Conservation (phyloP, 1,284 basidiomycete genomes). For the Pseudozyma flocculosa region DNA sequence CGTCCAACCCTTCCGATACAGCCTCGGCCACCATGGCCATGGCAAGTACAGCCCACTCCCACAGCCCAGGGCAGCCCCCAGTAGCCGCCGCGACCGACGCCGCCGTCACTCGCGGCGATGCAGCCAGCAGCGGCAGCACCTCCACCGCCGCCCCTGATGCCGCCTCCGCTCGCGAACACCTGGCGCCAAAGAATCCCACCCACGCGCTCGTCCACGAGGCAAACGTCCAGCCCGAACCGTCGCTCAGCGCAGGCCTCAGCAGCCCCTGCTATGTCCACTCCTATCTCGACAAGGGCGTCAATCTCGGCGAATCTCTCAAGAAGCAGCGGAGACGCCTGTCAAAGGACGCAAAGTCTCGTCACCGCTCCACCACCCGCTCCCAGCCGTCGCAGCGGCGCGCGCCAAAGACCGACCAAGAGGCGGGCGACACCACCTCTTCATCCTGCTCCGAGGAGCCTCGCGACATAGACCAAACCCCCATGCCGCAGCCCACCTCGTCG, state of each 20-base stretch:
- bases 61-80: too few species aligned
- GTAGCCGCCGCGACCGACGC: too few species aligned
- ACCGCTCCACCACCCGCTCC: neutral
- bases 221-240: neutral
- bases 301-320: slow-evolving; percentile 30
- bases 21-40: too few species aligned
- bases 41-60: too few species aligned
- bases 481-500: neutral
- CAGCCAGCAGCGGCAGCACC: too few species aligned
- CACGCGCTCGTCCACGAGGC: neutral
- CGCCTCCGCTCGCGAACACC: too few species aligned
- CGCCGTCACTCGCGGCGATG: too few species aligned
- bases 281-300: slow-evolving; percentile 37
- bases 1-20: too few species aligned
- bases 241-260: slow-evolving; percentile 6
- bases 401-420: neutral
- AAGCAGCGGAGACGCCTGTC: slow-evolving; percentile 7
- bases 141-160: too few species aligned
- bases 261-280: slow-evolving; percentile 51
- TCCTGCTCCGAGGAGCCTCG: neutral
- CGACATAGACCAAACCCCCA: neutral
- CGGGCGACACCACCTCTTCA: neutral
- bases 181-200: neutral
- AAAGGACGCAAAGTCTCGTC: neutral
- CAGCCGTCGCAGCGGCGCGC: neutral